phyloP scores from a whole-genome alignment of 176 grass and related monocot genomes.

The Rhynchospora pubera region DNA sequence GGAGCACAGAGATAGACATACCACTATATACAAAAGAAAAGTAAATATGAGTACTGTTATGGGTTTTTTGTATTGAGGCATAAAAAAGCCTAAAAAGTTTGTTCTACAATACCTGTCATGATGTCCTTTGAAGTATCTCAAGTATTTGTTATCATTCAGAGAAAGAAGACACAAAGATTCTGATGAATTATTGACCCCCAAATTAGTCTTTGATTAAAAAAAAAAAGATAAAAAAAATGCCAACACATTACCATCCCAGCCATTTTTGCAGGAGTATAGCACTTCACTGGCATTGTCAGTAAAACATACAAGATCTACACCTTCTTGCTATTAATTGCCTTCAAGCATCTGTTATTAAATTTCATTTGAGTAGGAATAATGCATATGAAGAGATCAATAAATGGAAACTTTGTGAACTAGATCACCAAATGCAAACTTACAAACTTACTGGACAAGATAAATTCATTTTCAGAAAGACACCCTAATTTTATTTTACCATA shows the following conservation, averaged over 20 bases:
- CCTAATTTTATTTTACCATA: not conserved
- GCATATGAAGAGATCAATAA: constrained; percentile 7
- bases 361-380: constrained; percentile 3
- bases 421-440: constrained; percentile 2
- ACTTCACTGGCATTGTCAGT: constrained; percentile 76
- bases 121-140: constrained; percentile 99
- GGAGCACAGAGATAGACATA: constrained; percentile 70
- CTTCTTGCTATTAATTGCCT: constrained; percentile 99
- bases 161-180: constrained; percentile 92
- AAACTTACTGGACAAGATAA: not conserved
- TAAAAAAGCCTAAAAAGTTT: not conserved
- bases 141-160: constrained; percentile 81
- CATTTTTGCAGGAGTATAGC: constrained; percentile 97
- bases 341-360: constrained; percentile 63
- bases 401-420: constrained; percentile 11
- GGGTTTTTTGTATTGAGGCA: not conserved
- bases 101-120: constrained; percentile 57
- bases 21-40: constrained; percentile 53
- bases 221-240: not conserved
- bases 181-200: constrained; percentile 25
- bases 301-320: constrained; percentile 87
- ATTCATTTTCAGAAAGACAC: not conserved
- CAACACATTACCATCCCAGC: constrained; percentile 80
- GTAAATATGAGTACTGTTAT: constrained; percentile 22
- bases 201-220: constrained; percentile 22